Evolutionary conservation across 2,329 filamentous ascomycete species (phyloP).

Genomic region (Calonectria ilicicola): DNA sequence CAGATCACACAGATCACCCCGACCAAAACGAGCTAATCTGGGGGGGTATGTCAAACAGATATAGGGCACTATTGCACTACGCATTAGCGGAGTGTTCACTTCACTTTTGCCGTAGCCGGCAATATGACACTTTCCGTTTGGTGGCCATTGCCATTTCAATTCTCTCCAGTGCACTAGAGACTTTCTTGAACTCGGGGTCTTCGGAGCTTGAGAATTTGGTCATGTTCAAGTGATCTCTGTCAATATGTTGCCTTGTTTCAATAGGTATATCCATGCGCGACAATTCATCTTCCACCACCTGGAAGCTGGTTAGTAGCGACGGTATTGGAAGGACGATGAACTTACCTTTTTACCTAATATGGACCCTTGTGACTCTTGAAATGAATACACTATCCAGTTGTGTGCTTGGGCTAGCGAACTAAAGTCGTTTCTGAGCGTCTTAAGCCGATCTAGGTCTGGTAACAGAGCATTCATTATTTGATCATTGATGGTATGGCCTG

Average conservation of each 20-base stretch:
- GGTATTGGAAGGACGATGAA: no score
- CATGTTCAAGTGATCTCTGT: conserved; percentile 50
- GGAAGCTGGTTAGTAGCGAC: conserved; percentile 45
- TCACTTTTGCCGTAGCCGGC: no score
- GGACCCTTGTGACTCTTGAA: neutral
- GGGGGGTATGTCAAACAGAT: no score
- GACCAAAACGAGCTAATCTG: no score
- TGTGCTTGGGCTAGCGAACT: neutral
- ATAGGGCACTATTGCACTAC: no score
- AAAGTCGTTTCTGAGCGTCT: neutral
- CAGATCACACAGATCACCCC: no score
- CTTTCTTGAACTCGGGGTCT: conserved; percentile 48
- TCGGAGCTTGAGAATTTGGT: conserved; percentile 46
- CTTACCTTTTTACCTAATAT: neutral
- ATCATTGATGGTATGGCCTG: neutral
- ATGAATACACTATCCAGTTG: neutral
- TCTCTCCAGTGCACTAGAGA: conserved; percentile 34
- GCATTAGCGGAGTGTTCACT: no score
- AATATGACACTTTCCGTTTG: neutral
- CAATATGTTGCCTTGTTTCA: conserved; percentile 50
- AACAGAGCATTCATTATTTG: neutral
- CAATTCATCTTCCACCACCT: conserved; percentile 52
- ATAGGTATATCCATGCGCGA: conserved; percentile 48
- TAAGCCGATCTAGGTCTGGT: neutral
- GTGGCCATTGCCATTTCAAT: neutral